Percentiles rank a stretch among this genome's conserved stretches.
These are phyloP conservation scores for Cordyceps farinosa DNA, from an alignment of 2,329 filamentous ascomycete species.

Conservation along the genomic window DNA sequence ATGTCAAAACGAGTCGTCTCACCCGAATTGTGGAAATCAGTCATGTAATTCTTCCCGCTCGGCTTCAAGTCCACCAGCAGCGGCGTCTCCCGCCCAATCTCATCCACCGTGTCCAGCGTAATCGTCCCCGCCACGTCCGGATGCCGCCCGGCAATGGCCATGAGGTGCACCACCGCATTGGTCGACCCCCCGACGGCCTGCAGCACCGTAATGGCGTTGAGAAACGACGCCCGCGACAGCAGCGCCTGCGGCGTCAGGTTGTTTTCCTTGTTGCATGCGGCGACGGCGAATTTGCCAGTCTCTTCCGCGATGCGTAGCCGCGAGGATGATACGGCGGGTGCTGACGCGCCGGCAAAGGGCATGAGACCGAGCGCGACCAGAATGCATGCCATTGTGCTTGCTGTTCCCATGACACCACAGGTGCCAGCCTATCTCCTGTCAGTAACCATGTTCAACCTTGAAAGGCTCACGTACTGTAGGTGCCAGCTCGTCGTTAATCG, in stretches of 20 bases:
- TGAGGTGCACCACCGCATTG: slow-evolving; percentile 80
- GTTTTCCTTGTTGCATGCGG: slow-evolving; percentile 59
- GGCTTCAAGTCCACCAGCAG: slow-evolving; percentile 85
- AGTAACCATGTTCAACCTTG: background rate
- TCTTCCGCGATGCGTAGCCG: slow-evolving; percentile 79
- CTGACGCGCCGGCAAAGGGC: slow-evolving; percentile 71
- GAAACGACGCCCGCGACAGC: slow-evolving; percentile 70
- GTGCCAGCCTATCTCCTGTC: slow-evolving; percentile 56
- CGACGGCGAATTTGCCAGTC: slow-evolving; percentile 66
- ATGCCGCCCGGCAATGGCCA: slow-evolving; percentile 74
- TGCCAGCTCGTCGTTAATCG: slow-evolving; percentile 68
- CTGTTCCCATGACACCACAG: slow-evolving; percentile 89
- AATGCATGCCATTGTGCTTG: slow-evolving; percentile 83
- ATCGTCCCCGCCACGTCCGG: slow-evolving; percentile 61
- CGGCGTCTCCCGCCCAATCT: slow-evolving; percentile 72
- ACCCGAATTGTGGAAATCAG: slow-evolving; percentile 76
- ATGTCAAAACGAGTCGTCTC: background rate
- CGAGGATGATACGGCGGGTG: slow-evolving; percentile 71
- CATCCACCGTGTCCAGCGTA: slow-evolving; percentile 74
- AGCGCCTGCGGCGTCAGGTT: slow-evolving; percentile 67
- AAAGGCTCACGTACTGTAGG: slow-evolving; percentile 52
- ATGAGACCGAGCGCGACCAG: slow-evolving; percentile 81
- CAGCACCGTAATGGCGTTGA: slow-evolving; percentile 82
- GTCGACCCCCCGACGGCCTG: slow-evolving; percentile 84
- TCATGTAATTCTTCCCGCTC: slow-evolving; percentile 82